Evolutionary conservation across 768 basidiomycete species (phyloP), one percentile per base, ranked within the genome.

Genomic region (Lepiota brunneoincarnata): DNA sequence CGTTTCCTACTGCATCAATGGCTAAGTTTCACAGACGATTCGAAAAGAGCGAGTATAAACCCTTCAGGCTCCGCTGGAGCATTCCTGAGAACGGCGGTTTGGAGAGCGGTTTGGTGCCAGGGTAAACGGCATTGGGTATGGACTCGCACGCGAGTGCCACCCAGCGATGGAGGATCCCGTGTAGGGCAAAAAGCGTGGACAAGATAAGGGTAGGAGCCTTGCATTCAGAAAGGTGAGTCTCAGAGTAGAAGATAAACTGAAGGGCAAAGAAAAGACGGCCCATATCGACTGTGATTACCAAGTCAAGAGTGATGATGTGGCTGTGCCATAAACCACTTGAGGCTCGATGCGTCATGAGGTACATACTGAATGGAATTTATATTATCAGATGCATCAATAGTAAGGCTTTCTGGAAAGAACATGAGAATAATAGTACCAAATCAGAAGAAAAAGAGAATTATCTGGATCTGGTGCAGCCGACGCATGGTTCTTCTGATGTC

Each of bases 41-140:
- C 31, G 56, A 73, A 75, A 1, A 75, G 49, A 4, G 72, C 69
- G 23, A 74, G 62, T 0, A 69, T 69, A 49, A 75, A 70, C 7
- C 72, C 72, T 41, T 70, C 64, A 14, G 61, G 62, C 45, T 72
- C 72, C 5, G 64, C 64, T n/a, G 56, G 69, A 2, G 65, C 59
- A 55, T 71, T 74, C 12, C 67, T 61, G 11, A 73, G 64, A 4
- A 73, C 67, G 0, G 63, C 66, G 11, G 73, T 58, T 23, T 58
- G 53, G 10, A 75, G 63, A 4, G 59, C 56, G 1, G 63, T 58
- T 18, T 59, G 65, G 7, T n/a, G 62, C 61, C 4, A 69, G 72
- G 15, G 38, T 41, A 59, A 69, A 69, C 2, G 58, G 36, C n/a
- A 57, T 35, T 2, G 64, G 63, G 43, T 65, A 55, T 35, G 69